Evolutionary conservation across 2,329 filamentous ascomycete species (phyloP).

Genomic region (Trichophyton mentagrophytes): DNA sequence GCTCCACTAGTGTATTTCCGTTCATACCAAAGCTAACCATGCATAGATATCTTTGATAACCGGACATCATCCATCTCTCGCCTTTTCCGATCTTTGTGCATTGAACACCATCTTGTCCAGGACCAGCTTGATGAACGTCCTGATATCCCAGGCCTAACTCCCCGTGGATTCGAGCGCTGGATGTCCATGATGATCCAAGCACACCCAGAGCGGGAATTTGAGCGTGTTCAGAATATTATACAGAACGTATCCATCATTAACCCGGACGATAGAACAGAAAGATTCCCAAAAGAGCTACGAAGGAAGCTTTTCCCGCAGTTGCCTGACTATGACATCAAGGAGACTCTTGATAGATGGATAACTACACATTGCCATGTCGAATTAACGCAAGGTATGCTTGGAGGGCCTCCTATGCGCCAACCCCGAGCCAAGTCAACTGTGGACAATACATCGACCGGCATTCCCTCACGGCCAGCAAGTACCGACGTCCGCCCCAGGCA

Average conservation of each 20-base stretch:
- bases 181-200: constrained; percentile 60
- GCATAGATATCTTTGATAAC: constrained; percentile 43
- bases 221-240: constrained; percentile 56
- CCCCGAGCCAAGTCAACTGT: constrained; percentile 10
- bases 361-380: constrained; percentile 39
- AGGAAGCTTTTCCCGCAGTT: constrained; percentile 55
- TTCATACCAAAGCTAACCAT: constrained; percentile 8
- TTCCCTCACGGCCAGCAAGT: neutral
- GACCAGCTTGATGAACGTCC: constrained; percentile 40
- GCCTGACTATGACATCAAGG: constrained; percentile 45
- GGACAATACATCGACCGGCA: neutral
- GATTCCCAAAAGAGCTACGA: constrained; percentile 67
- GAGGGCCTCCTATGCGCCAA: constrained; percentile 17
- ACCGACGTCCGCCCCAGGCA: constrained; percentile 13
- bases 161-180: constrained; percentile 58
- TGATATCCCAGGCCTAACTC: constrained; percentile 52
- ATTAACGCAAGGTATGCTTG: constrained; percentile 27
- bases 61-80: constrained; percentile 42
- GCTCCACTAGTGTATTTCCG: constrained; percentile 5
- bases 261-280: constrained; percentile 52
- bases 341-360: constrained; percentile 49
- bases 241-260: constrained; percentile 58
- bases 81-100: constrained; percentile 43
- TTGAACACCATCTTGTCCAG: constrained; percentile 54
- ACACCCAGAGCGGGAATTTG: constrained; percentile 62